Base-by-base conservation (phyloP, 2,329 filamentous ascomycete genomes). In the Dryadomyces quercivorus region DNA sequence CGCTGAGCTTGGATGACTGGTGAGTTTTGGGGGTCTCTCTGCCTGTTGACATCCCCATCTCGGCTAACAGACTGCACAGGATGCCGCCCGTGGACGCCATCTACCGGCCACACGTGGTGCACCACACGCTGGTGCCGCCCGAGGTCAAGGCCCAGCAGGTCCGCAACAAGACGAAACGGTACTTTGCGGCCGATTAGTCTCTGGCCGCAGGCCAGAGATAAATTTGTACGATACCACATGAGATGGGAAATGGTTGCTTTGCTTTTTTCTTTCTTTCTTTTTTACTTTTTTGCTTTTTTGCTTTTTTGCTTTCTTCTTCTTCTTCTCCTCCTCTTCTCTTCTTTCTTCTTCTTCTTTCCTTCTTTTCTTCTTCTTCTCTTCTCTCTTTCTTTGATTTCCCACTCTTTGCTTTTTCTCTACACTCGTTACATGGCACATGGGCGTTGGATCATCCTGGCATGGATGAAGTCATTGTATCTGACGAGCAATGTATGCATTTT, bases 21-120 rank as follows among this genome's bases (percentile, higher is more conserved):
- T 80, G 66, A 63, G 70, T 18, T 44, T 18, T 18, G n/a, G n/a
- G n/a, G n/a, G n/a, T n/a, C n/a, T 18, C 18, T 44, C 10, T 18
- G 12, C 18, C 16, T 10, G 3, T 18, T 44, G 12, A 18, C 18
- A 13, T 15, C 12, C 36, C 15, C 3, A 4, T 15, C 36, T 40
- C 26, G 26, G 26, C 26, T 31, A 31, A 31, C 26, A 60, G 42
- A 63, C 61, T 8, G 53, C 60, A 48, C 47, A 80, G 80, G 84
- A 89, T 91, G 80, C 86, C 86, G 2, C 89, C 88, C 1, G 88
- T 94, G 3, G 89, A 95, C 67, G 89, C 89, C 5, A 85, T 95
- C 16, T 95, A 95, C 66, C 77, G 89, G 50, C 92, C 91, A 6
- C 91, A 96, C 66, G 88, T 95, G 16, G 91, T 96, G 3, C 92